These are phyloP conservation scores for Penicillium rolfsii DNA, from an alignment of 2,329 filamentous ascomycete genomes.

Conservation along the genomic window DNA sequence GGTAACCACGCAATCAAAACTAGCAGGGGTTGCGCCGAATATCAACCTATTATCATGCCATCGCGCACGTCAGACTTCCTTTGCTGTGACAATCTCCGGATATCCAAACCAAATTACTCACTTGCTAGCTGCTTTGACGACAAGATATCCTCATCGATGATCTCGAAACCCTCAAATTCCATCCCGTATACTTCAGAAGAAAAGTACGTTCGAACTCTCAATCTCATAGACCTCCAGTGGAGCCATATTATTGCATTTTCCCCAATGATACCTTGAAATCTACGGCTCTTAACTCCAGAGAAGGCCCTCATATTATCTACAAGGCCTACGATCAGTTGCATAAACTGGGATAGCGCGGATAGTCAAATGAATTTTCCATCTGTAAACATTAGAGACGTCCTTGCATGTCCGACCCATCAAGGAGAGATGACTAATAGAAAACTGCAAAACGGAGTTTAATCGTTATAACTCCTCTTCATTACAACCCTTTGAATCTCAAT, in stretches of 20 bases:
- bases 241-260: not conserved
- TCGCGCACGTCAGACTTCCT: too few relatives aligned
- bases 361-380: not conserved
- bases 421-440: not conserved
- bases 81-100: not conserved
- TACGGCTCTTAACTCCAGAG: not conserved
- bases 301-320: not conserved
- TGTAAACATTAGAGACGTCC: not conserved
- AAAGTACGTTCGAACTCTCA: not conserved
- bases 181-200: not conserved
- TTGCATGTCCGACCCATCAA: not conserved
- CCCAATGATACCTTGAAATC: not conserved
- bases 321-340: not conserved
- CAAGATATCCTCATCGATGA: not conserved
- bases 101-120: not conserved
- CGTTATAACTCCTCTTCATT: not conserved
- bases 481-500: too few relatives aligned
- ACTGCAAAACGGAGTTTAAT: not conserved
- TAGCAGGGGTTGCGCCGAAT: too few relatives aligned
- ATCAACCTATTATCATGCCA: too few relatives aligned
- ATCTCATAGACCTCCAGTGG: not conserved
- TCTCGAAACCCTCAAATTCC: not conserved
- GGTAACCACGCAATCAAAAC: not conserved
- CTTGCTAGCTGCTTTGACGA: not conserved
- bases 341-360: not conserved